Evolutionary conservation across 306 rosid genomes (phyloP).

Genomic region (Ziziphus jujuba): DNA sequence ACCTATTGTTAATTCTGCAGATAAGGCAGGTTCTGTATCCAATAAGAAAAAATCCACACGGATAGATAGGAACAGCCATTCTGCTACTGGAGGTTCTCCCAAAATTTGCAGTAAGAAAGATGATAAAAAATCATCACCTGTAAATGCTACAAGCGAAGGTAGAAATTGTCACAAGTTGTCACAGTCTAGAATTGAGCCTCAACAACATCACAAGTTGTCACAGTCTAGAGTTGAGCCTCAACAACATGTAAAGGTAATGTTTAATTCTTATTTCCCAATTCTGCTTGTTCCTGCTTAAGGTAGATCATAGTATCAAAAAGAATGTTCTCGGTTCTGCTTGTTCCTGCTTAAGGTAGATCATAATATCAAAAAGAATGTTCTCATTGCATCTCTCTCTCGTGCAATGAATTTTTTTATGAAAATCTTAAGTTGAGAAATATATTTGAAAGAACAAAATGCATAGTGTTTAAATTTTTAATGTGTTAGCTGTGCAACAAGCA

Average conservation of each 20-base stretch:
- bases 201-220: no score
- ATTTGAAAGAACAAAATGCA: no score
- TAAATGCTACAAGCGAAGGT: constrained; percentile 16
- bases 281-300: constrained; percentile 1
- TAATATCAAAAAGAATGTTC: no score
- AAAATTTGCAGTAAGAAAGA: no score
- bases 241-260: constrained; percentile 13
- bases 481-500: constrained; percentile 21
- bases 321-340: no score
- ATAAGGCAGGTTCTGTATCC: constrained; percentile 39
- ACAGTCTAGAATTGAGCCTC: no score
- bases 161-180: constrained; percentile 22
- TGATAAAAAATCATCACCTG: no score
- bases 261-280: constrained; percentile 17
- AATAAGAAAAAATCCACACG: constrained; percentile 7
- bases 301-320: not conserved
- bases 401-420: no score
- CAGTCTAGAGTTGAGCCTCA: constrained; percentile 27
- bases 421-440: no score
- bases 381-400: no score
- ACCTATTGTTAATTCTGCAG: constrained; percentile 12
- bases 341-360: no score
- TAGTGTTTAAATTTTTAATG: not conserved
- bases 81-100: no score
- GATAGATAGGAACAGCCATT: constrained; percentile 17